These are phyloP conservation scores for Rubus parviflorus DNA, from an alignment of 306 rosid genomes.

Conservation along the genomic window DNA sequence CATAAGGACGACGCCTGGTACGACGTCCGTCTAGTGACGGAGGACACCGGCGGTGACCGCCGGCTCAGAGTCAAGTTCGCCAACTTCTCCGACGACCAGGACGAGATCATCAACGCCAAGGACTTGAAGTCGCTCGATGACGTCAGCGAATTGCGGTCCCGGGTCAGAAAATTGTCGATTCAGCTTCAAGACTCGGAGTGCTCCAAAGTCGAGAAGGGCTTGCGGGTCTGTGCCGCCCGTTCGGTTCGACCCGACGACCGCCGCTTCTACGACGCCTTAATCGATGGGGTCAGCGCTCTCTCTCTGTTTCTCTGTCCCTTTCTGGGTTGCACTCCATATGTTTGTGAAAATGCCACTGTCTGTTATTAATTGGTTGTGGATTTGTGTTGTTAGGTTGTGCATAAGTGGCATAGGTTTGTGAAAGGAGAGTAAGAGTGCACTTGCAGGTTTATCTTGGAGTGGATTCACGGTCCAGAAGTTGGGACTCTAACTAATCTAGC, in stretches of 20 bases:
- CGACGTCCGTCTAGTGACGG: constrained; percentile 12
- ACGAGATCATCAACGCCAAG: constrained; percentile 4
- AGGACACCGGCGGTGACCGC: constrained; percentile 13
- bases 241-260: constrained; percentile 24
- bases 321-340: neutral
- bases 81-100: constrained; percentile 21
- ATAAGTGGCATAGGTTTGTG: constrained; percentile 36
- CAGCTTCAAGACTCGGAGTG: constrained; percentile 50
- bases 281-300: constrained; percentile 27
- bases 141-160: constrained; percentile 21
- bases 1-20: constrained; percentile 45
- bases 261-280: constrained; percentile 45
- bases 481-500: constrained; percentile 25
- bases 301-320: neutral
- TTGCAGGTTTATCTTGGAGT: constrained; percentile 50
- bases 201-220: constrained; percentile 13
- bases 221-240: constrained; percentile 41
- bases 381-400: constrained; percentile 42
- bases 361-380: neutral
- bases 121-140: constrained; percentile 20
- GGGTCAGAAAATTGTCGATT: constrained; percentile 37
- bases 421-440: constrained; percentile 52
- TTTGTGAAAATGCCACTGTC: neutral
- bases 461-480: constrained; percentile 67
- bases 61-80: constrained; percentile 29